Evolutionary conservation across 345 rosid species (phyloP).

Genomic region (Camelina neglecta): DNA sequence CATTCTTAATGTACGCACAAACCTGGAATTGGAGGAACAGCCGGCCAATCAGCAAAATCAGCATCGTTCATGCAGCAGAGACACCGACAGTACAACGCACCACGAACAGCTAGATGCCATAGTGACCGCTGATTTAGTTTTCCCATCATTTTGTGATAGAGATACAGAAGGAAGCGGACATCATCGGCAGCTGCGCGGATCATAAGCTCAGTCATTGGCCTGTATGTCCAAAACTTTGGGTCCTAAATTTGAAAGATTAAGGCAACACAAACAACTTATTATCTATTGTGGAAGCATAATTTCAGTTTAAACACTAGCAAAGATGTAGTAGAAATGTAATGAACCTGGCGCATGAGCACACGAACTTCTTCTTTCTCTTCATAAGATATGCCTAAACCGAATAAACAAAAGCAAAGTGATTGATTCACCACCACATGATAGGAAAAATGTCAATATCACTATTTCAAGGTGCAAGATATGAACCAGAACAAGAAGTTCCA

Average conservation of each 20-base stretch:
- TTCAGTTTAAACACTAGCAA: background rate
- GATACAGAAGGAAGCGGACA: constrained; percentile 84
- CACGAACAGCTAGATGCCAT: constrained; percentile 85
- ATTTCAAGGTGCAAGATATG: constrained; percentile 37
- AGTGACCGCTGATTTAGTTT: constrained; percentile 69
- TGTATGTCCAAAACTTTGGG: constrained; percentile 81
- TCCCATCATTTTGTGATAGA: constrained; percentile 81
- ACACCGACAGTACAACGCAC: constrained; percentile 82
- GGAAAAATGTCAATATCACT: constrained; percentile 5
- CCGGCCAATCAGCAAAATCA: constrained; percentile 78
- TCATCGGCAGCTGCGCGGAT: constrained; percentile 96
- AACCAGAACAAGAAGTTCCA: constrained; percentile 39
- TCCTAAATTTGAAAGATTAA: constrained; percentile 56
- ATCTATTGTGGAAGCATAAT: background rate
- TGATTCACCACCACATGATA: constrained; percentile 22
- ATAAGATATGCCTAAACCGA: constrained; percentile 72
- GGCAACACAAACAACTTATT: background rate
- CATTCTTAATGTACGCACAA: background rate
- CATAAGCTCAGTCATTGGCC: constrained; percentile 89
- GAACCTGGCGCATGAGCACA: constrained; percentile 82
- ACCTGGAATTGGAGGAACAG: constrained; percentile 82
- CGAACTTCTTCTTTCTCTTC: constrained; percentile 97
- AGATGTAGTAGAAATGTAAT: constrained; percentile 17
- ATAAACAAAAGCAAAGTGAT: constrained; percentile 10
- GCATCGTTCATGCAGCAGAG: constrained; percentile 76